A percentile compares a stretch with the other conserved stretches of the same genome.
Conservation (phyloP, 352 stramenopile species). For the Phytophthora pluvialis region DNA sequence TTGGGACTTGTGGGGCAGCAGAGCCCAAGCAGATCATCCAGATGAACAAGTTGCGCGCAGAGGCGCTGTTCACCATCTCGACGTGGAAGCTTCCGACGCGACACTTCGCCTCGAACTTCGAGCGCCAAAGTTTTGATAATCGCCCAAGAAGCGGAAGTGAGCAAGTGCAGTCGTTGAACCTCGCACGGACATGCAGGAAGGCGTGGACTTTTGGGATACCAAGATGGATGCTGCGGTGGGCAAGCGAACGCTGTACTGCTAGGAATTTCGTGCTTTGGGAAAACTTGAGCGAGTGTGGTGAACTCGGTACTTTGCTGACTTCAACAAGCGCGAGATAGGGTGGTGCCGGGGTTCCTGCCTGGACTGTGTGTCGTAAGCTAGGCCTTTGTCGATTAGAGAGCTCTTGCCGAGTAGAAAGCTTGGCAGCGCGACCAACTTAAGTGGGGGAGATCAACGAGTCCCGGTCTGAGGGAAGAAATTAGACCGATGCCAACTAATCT, state of each 20-base stretch:
- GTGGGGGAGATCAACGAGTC: too few relatives aligned
- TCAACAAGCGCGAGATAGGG: too few relatives aligned
- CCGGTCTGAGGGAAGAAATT: too few relatives aligned
- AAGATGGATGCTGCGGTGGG: neutral
- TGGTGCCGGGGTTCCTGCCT: too few relatives aligned
- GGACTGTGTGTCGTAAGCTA: too few relatives aligned
- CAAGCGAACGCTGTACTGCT: neutral
- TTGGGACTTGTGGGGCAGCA: constrained; percentile 4
- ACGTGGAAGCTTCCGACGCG: constrained; percentile 5
- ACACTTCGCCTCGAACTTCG: neutral
- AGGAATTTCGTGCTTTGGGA: neutral
- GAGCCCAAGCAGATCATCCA: constrained; percentile 9
- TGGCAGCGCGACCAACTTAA: too few relatives aligned
- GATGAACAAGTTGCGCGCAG: constrained; percentile 11
- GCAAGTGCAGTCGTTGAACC: constrained; percentile 1
- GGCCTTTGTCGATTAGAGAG: too few relatives aligned
- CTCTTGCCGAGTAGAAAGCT: too few relatives aligned
- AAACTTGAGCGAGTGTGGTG: neutral
- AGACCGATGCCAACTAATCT: too few relatives aligned
- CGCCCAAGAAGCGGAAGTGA: constrained; percentile 2
- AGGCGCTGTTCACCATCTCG: constrained; percentile 11
- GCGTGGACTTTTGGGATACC: neutral
- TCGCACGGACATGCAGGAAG: neutral
- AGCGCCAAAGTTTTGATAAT: constrained; percentile 20
- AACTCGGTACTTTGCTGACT: too few relatives aligned